phyloP scores from a whole-genome alignment of 495 filamentous ascomycete species.

The Annulohypoxylon stygium region DNA sequence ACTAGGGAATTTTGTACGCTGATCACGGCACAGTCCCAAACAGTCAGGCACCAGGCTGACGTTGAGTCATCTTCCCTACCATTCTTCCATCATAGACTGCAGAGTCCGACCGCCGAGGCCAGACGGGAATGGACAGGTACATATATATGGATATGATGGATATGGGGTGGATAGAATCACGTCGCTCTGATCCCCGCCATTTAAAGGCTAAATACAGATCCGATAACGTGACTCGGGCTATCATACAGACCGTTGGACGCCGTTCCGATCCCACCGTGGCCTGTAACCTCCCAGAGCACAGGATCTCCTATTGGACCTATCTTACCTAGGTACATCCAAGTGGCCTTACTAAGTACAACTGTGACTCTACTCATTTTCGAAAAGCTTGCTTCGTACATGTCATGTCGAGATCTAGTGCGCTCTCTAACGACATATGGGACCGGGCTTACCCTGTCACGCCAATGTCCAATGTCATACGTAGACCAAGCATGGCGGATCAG shows the following conservation, averaged over 20 bases:
- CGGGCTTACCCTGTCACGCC: constrained; percentile 25
- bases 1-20: constrained; percentile 32
- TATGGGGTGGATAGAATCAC: constrained; percentile 3
- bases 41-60: constrained; percentile 41
- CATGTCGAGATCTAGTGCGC: constrained; percentile 23
- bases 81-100: constrained; percentile 4
- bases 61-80: constrained; percentile 37
- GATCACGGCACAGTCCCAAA: constrained; percentile 38
- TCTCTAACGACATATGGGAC: constrained; percentile 13
- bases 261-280: constrained; percentile 19
- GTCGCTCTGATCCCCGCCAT: constrained; percentile 14
- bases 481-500: neutral
- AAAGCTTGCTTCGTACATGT: constrained; percentile 20
- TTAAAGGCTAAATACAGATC: constrained; percentile 34
- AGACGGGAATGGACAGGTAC: constrained; percentile 9
- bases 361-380: constrained; percentile 10
- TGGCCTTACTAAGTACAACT: constrained; percentile 32
- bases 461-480: constrained; percentile 5
- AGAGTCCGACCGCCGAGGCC: constrained; percentile 29
- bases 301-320: constrained; percentile 22
- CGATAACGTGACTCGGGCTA: constrained; percentile 45
- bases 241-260: constrained; percentile 30
- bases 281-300: constrained; percentile 1
- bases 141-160: neutral
- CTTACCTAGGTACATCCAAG: constrained; percentile 17